These are phyloP conservation scores for Polyporus tsugae DNA, from an alignment of 1,284 basidiomycete species.

Conservation along the genomic window DNA sequence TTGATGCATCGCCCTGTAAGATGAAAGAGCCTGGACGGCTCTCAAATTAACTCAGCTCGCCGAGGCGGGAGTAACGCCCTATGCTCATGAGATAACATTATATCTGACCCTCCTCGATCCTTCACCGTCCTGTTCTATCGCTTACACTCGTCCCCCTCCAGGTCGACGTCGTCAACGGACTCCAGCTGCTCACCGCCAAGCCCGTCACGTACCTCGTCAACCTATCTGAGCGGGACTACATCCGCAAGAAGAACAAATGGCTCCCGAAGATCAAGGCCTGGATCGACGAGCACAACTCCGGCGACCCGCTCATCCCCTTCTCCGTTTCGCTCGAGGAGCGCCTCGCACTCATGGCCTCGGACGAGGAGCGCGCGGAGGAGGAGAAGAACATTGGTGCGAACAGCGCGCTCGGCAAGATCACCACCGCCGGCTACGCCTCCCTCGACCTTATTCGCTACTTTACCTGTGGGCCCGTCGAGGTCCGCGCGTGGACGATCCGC, in stretches of 20 bases:
- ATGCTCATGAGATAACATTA: slow-evolving; percentile 67
- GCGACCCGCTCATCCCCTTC: slow-evolving; percentile 96
- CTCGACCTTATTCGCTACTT: slow-evolving; percentile 96
- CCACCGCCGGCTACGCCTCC: slow-evolving; percentile 87
- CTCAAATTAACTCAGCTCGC: slow-evolving; percentile 68
- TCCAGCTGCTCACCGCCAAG: slow-evolving; percentile 95
- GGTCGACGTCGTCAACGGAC: slow-evolving; percentile 96
- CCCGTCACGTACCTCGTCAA: slow-evolving; percentile 99
- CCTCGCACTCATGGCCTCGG: slow-evolving; percentile 65
- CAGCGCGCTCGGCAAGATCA: slow-evolving; percentile 90
- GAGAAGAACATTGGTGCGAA: slow-evolving; percentile 77
- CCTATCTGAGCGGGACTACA: slow-evolving; percentile 94
- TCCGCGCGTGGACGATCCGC: slow-evolving; percentile 98
- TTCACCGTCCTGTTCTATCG: slow-evolving; percentile 11
- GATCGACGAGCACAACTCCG: slow-evolving; percentile 98
- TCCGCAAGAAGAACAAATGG: slow-evolving; percentile 99
- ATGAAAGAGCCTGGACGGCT: slow-evolving; percentile 69
- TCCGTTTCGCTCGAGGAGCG: slow-evolving; percentile 97
- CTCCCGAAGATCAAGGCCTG: slow-evolving; percentile 97
- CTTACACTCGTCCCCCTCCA: slow-evolving; percentile 44
- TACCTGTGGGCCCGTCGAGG: slow-evolving; percentile 96
- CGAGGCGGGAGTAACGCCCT: slow-evolving; percentile 65
- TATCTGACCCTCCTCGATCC: slow-evolving; percentile 48
- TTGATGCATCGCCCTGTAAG: slow-evolving; percentile 44
- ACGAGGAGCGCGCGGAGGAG: slow-evolving; percentile 82